phyloP scores from a whole-genome alignment of 2,329 filamentous ascomycete genomes.

The Pestalotiopsis sp. region DNA sequence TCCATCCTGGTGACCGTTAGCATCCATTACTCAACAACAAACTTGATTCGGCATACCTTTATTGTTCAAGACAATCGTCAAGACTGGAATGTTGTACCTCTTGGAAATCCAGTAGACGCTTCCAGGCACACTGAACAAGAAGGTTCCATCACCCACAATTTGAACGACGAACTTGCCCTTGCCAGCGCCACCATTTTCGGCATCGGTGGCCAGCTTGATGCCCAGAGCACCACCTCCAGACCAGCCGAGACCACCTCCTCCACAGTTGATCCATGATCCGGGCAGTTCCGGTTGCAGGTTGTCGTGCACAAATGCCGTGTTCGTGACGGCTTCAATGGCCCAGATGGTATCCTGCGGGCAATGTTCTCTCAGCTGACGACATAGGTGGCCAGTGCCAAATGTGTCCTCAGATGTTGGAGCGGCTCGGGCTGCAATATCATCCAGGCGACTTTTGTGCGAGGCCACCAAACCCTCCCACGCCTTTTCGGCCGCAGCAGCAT shows the following conservation, averaged over 20 bases:
- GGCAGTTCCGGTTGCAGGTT: constrained; percentile 64
- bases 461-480: constrained; percentile 59
- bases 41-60: constrained; percentile 40
- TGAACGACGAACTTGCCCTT: constrained; percentile 56
- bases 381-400: constrained; percentile 56
- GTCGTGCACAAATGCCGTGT: constrained; percentile 67
- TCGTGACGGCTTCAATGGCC: constrained; percentile 75
- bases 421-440: constrained; percentile 58
- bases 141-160: constrained; percentile 61
- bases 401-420: constrained; percentile 63
- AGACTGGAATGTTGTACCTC: constrained; percentile 55
- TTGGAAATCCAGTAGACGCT: constrained; percentile 60
- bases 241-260: constrained; percentile 56
- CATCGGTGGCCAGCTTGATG: constrained; percentile 48
- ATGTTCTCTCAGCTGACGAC: constrained; percentile 34
- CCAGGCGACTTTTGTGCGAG: constrained; percentile 60
- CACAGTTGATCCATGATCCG: constrained; percentile 55
- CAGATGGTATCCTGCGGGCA: constrained; percentile 63
- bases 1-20: constrained; percentile 48
- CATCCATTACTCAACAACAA: neutral
- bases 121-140: constrained; percentile 55
- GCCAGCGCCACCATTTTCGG: constrained; percentile 42
- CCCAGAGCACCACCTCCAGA: constrained; percentile 53
- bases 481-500: constrained; percentile 34
- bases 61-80: constrained; percentile 61